Percentiles rank a stretch among this genome's conserved stretches.
These are phyloP conservation scores for Globisporangium polare DNA, from an alignment of 352 stramenopile species.

Conservation along the genomic window DNA sequence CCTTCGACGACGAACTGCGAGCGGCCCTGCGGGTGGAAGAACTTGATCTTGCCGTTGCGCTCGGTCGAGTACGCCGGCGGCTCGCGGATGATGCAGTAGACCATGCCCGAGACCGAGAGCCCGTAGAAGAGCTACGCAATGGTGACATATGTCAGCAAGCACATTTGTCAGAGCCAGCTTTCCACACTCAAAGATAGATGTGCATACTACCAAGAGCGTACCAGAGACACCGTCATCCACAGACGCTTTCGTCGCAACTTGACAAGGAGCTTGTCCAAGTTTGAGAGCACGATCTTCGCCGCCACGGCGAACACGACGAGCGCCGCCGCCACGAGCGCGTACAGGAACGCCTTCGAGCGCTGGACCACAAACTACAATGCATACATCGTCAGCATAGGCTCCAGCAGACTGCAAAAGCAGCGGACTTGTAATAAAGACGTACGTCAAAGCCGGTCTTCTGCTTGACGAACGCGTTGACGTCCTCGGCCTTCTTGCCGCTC, in stretches of 20 bases:
- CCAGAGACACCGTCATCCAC: constrained; percentile 85
- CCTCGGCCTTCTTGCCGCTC: constrained; percentile 63
- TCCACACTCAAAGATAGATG: not conserved
- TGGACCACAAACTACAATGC: constrained; percentile 41
- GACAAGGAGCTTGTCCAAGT: constrained; percentile 66
- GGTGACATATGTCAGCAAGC: not conserved
- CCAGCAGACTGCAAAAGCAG: not conserved
- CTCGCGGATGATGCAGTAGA: constrained; percentile 89
- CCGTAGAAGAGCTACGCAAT: constrained; percentile 79
- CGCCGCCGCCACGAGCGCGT: constrained; percentile 32
- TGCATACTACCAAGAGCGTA: constrained; percentile 13
- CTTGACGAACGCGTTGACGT: constrained; percentile 69
- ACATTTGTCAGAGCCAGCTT: not conserved
- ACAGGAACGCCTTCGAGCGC: constrained; percentile 68
- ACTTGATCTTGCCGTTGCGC: constrained; percentile 81
- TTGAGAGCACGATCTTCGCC: constrained; percentile 56
- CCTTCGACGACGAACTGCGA: constrained; percentile 85
- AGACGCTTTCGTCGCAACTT: constrained; percentile 79
- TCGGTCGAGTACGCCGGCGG: constrained; percentile 65
- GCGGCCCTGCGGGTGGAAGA: constrained; percentile 79
- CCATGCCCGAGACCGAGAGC: constrained; percentile 85
- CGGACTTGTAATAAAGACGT: constrained; percentile 5
- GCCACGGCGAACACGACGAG: constrained; percentile 32
- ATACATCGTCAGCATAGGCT: not conserved
- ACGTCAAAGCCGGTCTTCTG: constrained; percentile 84